Evolutionary conservation across 2,329 filamentous ascomycete genomes (phyloP).

Genomic region (Monosporascus cannonballus): DNA sequence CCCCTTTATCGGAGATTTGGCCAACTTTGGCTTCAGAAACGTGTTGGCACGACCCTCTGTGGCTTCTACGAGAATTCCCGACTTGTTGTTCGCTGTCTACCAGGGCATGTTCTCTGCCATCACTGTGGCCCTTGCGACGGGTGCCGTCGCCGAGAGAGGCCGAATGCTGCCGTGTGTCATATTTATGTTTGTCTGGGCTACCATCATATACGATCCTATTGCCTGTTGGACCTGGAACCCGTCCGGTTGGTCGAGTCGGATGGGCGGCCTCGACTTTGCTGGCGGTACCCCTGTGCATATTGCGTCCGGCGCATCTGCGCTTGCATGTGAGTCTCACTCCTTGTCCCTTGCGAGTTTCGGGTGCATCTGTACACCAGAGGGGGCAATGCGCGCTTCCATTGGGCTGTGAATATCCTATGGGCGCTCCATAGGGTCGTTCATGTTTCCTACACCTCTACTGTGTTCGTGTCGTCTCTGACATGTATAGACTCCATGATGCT

Average conservation of each 20-base stretch:
- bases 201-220: constrained; percentile 84
- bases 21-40: constrained; percentile 73
- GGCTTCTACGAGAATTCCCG: constrained; percentile 66
- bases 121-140: constrained; percentile 78
- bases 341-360: not conserved
- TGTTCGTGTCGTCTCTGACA: constrained; percentile 5
- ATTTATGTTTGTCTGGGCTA: constrained; percentile 92
- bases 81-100: constrained; percentile 79
- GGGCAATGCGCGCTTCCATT: no score
- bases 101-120: constrained; percentile 86
- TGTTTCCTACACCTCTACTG: not conserved
- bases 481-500: constrained; percentile 70
- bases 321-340: constrained; percentile 50
- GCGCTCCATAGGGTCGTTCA: not conserved
- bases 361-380: no score
- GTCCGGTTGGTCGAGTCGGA: constrained; percentile 68
- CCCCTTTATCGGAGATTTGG: constrained; percentile 69
- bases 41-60: constrained; percentile 73
- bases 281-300: constrained; percentile 90
- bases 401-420: no score
- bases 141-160: constrained; percentile 80
- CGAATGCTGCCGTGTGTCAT: constrained; percentile 82
- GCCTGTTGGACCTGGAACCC: constrained; percentile 95
- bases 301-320: constrained; percentile 71
- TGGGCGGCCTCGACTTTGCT: constrained; percentile 83